Base-by-base conservation (phyloP, 179 eudicot genomes). In the Carnegiea gigantea region DNA sequence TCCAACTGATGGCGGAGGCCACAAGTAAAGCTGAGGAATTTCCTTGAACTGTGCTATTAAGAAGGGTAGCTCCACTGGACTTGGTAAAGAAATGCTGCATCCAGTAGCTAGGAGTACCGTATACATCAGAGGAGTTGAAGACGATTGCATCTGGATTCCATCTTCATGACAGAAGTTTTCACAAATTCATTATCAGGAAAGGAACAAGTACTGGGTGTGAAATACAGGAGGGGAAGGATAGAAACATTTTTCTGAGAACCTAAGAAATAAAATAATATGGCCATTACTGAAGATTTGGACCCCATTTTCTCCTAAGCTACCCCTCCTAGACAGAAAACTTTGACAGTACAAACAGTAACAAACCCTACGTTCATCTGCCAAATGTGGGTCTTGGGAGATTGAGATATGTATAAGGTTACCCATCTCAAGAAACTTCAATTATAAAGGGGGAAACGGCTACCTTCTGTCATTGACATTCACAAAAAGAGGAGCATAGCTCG, bases 21-120 rank as follows among this genome's bases (percentile, higher is more conserved):
- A 89, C 86, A 71, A 95, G 84, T 15, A 90, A 79, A 72, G 74
- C 79, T 12, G 92, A 85, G 40, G 85, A 83, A 83, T 88, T 87
- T 48, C 92, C 46, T 83, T 82, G 85, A 60, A 95, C 85, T n/a
- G 87, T 79, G 49, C 92, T 82, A 64, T 82, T 83, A 26, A 93
- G 92, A 83, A 93, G 93, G 83, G 88, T 85, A 36, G 97, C 98
- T 20, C 98, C 98, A 70, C 91, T 93, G 65, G 98, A 93, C 77
- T 92, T 91, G 30, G 80, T 85, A 83, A 95, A 95, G 76, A 89
- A 92, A 48, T 84, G 92, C 77, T 95, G 98, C 97, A 93, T 91
- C 97, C 97, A 95, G 80, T 91, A 95, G 89, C 98, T 95, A 40
- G 98, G 98, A 53, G 95, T 95, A 85, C 98, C 98, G 80, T 93